Base-by-base conservation (phyloP, 306 rosid genomes). In the Astragalus glycyphyllos region DNA sequence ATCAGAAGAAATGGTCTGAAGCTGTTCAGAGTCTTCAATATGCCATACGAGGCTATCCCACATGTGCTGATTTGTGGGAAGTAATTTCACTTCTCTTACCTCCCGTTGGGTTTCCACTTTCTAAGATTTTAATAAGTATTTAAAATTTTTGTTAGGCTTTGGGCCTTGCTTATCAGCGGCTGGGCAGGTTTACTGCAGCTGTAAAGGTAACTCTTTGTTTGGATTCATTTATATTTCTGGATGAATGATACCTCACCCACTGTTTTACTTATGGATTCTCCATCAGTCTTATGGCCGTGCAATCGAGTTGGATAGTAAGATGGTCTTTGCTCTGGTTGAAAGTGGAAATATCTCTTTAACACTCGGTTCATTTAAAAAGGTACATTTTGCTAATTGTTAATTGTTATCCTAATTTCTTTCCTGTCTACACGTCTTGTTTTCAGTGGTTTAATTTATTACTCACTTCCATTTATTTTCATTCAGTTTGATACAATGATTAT, bases 131-230 rank as follows among this genome's bases (percentile, higher is more conserved):
- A 40, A 47, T 60, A 44, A 73, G n/a, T 38, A 46, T 75, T 68
- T 67, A n/a, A 0, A 70, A 69, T 58, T 14, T 66, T 55, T 62
- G 73, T 34, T 72, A 89, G 98, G 91, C 96, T 72, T 76, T 93
- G 76, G 98, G 97, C 47, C 97, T 93, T 84, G 93, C 98, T 58
- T 93, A 93, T 77, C 93, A 89, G 73, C 88, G 97, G 11, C 81
- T 93, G 29, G 97, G 97, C 67, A 83, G 97, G 87, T 90, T 85
- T 79, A 88, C 97, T 51, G 98, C 98, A 10, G 97, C 98, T 38
- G 45, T 87, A 9, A 93, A 93, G 98, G 98, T 89, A 72, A 34
- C 14, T 60, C 40, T 64, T 41, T 42, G 29, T 20, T 71, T 56
- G 62, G 61, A 15, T 65, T 58, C 16, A 32, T 64, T 48, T 76